A percentile compares a stretch with the other conserved stretches of the same genome.
These are phyloP conservation scores for Thuja plicata DNA, from an alignment of 83 land plant species.

Conservation along the genomic window DNA sequence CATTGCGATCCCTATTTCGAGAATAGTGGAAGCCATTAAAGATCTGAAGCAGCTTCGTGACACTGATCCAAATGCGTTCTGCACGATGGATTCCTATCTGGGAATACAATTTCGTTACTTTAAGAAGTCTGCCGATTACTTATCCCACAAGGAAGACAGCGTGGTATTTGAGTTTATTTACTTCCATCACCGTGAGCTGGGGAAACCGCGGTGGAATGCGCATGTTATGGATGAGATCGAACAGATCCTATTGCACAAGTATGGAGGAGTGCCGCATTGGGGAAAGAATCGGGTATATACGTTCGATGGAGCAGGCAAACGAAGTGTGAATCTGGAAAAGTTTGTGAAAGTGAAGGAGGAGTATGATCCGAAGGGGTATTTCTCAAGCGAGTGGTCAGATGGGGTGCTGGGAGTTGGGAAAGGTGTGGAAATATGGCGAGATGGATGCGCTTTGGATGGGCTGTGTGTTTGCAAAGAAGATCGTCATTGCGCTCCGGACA, in stretches of 20 bases:
- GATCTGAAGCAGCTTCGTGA: constrained; percentile 24
- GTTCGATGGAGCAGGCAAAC: constrained; percentile 8
- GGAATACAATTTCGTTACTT: constrained; percentile 25
- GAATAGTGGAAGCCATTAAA: constrained; percentile 12
- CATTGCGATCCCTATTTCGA: constrained; percentile 18
- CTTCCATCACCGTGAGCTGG: constrained; percentile 18
- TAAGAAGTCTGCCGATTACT: constrained; percentile 2
- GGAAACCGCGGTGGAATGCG: constrained; percentile 23
- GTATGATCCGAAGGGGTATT: constrained; percentile 30
- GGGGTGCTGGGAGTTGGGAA: background rate
- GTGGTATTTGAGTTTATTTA: constrained; percentile 25
- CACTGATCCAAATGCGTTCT: background rate
- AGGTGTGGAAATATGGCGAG: background rate
- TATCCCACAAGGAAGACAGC: constrained; percentile 16
- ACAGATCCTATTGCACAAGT: too few relatives aligned
- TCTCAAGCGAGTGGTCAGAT: constrained; percentile 41
- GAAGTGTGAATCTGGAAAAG: background rate
- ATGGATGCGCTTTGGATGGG: constrained; percentile 35
- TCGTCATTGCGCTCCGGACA: constrained; percentile 7
- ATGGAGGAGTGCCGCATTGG: constrained; percentile 31
- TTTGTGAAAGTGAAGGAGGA: constrained; percentile 15
- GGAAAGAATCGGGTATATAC: constrained; percentile 33
- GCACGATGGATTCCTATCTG: background rate
- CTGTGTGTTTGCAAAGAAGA: constrained; percentile 28
- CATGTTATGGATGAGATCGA: constrained; percentile 22